A percentile compares a stretch with the other conserved stretches of the same genome.
phyloP scores from a whole-genome alignment of 176 grass and related monocot species.

The Musa itinerans region DNA sequence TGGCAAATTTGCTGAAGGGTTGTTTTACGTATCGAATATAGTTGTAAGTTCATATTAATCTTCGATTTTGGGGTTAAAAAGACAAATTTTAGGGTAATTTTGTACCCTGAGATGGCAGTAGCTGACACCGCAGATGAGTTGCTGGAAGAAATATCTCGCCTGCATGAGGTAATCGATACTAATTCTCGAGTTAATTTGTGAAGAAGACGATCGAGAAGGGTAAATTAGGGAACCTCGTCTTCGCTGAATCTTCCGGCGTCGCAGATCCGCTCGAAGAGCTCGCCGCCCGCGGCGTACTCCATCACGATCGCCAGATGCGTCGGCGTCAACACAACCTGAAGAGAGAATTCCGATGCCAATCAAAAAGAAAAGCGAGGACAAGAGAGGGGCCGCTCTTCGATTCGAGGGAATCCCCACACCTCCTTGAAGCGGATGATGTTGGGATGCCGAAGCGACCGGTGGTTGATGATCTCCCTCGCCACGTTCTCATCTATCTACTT shows the following conservation, averaged over 20 bases:
- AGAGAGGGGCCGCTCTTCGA: too few relatives aligned
- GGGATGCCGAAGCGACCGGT: constrained; percentile 4
- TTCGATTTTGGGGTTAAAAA: background rate
- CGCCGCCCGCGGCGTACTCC: constrained; percentile 1
- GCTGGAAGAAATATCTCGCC: constrained; percentile 14
- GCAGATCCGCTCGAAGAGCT: constrained; percentile 12
- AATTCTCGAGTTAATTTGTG: too few relatives aligned
- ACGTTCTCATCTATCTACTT: constrained; percentile 10
- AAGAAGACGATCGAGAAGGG: too few relatives aligned
- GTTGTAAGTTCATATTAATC: background rate
- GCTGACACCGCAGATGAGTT: constrained; percentile 2
- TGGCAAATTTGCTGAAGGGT: constrained; percentile 12
- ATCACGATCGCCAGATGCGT: constrained; percentile 15
- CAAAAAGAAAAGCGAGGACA: background rate
- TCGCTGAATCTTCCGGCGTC: constrained; percentile 11
- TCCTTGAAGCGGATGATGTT: constrained; percentile 17
- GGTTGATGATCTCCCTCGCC: constrained; percentile 15
- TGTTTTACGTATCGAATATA: background rate
- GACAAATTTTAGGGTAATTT: background rate
- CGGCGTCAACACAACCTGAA: constrained; percentile 6
- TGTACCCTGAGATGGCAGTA: constrained; percentile 9
- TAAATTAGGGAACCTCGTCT: background rate
- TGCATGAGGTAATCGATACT: background rate
- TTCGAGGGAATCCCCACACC: background rate
- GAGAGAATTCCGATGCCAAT: background rate